These are phyloP conservation scores for Gossypium longicalyx DNA, from an alignment of 345 rosid species.

Conservation along the genomic window DNA sequence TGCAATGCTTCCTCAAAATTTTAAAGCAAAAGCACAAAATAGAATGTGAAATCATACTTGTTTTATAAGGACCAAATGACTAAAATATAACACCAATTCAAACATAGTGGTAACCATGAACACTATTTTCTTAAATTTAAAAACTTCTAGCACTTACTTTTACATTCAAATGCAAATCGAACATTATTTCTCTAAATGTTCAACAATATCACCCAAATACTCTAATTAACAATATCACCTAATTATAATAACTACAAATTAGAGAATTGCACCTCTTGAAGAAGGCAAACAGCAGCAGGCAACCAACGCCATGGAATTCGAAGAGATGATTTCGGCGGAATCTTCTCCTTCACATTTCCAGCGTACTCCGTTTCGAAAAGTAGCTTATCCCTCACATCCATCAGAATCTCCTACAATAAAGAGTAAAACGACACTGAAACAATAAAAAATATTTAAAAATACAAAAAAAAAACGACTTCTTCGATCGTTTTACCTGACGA, in stretches of 20 bases:
- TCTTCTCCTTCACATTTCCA: slow-evolving; percentile 65
- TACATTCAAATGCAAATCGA: not conserved
- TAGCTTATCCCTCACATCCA: slow-evolving; percentile 92
- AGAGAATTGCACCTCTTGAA: slow-evolving; percentile 68
- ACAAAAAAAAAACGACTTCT: not conserved
- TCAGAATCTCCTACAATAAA: slow-evolving; percentile 64
- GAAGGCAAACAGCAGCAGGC: slow-evolving; percentile 90
- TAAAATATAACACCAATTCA: not conserved
- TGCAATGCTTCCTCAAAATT: not conserved
- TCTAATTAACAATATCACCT: not conserved
- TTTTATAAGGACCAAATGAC: not conserved
- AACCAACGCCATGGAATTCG: slow-evolving; percentile 81
- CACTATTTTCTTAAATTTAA: not conserved
- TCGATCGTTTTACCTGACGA: slow-evolving; percentile 61
- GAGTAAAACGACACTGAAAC: not conserved
- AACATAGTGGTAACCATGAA: not conserved
- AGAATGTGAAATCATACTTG: not conserved
- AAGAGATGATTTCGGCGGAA: slow-evolving; percentile 72
- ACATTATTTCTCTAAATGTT: not conserved
- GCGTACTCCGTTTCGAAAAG: slow-evolving; percentile 96
- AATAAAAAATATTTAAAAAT: not conserved
- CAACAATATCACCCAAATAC: not conserved
- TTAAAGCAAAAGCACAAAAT: not conserved
- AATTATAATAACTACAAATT: not conserved
- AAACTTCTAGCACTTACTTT: not conserved